Evolutionary conservation across 2,329 filamentous ascomycete species (phyloP), one percentile per base, ranked within the genome.

Genomic region (Verticillium longisporum): DNA sequence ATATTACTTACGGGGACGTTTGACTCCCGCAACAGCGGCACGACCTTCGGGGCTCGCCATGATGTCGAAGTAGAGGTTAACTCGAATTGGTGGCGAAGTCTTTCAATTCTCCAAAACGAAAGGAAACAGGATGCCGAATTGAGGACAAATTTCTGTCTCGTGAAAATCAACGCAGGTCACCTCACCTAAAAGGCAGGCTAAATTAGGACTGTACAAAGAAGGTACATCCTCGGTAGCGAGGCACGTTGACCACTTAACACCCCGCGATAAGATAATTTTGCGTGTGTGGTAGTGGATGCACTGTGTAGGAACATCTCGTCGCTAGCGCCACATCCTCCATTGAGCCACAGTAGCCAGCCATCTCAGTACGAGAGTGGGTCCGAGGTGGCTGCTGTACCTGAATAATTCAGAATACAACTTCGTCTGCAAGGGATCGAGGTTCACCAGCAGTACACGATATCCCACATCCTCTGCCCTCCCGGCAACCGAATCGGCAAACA

Each of bases 11-110:
- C 77, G 74, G 62, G 76, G 77, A 63, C 77, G 73, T 68, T 79
- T 79, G 26, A 76, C 72, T 64, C 76, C 76, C 62, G 73, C 68
- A 32, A 76, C 72, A 63, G 75, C 76, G 62, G 73, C 68, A 60
- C 75, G 74, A 64, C 69, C 72, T 65, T 78, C 75, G 45, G 75
- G 72, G 56, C 75, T 75, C 59, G 76, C 74, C 75, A 77, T 77
- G 58, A 58, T 67, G 32, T 45, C 32, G 50, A 10, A 14, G 18
- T 7, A 18, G 18, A n/a, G n/a, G 6, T 26, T 4, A 50, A 10
- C 7, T n/a, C 9, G 45, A n/a, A 15, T 21, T 45, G 54, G 32
- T 34, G 45, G 54, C 56, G 53, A 54, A 33, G 58, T 26, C n/a
- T 33, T 11, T 50, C n/a, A 9, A 26, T 55, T 58, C 33, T 36